Percentiles rank a stretch among this genome's conserved stretches.
phyloP scores from a whole-genome alignment of 176 grass and related monocot species.

The Themeda triandra region DNA sequence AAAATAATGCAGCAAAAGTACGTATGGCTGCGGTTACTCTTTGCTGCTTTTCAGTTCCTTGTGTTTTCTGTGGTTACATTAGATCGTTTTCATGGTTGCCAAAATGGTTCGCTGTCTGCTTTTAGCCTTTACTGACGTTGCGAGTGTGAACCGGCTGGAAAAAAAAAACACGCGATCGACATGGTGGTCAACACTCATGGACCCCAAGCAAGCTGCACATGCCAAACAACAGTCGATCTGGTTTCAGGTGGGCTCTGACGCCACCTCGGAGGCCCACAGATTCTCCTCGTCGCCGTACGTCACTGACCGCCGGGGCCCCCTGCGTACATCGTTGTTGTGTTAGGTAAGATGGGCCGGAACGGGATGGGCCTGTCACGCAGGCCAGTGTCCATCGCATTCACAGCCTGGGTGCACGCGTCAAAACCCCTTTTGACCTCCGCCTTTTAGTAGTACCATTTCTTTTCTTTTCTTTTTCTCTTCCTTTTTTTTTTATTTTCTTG shows the following conservation, averaged over 20 bases:
- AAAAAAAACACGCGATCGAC: background rate
- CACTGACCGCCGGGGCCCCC: background rate
- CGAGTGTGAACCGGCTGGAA: conserved; percentile 17
- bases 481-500: background rate
- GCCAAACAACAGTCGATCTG: background rate
- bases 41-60: too few species aligned
- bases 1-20: background rate
- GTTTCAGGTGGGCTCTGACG: conserved; percentile 31
- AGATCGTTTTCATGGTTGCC: background rate
- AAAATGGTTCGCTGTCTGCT: background rate
- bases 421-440: conserved; percentile 17
- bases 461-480: background rate
- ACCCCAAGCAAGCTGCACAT: background rate
- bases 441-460: background rate
- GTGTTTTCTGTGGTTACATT: too few species aligned
- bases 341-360: conserved; percentile 35
- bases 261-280: conserved; percentile 21
- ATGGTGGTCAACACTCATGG: conserved; percentile 21
- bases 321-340: background rate
- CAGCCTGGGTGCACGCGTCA: conserved; percentile 47
- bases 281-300: background rate
- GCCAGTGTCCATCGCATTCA: conserved; percentile 36
- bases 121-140: background rate
- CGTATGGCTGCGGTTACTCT: too few species aligned
- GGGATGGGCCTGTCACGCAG: conserved; percentile 22